Base-by-base conservation (phyloP, 768 basidiomycete genomes). In the Lyophyllum decastes region DNA sequence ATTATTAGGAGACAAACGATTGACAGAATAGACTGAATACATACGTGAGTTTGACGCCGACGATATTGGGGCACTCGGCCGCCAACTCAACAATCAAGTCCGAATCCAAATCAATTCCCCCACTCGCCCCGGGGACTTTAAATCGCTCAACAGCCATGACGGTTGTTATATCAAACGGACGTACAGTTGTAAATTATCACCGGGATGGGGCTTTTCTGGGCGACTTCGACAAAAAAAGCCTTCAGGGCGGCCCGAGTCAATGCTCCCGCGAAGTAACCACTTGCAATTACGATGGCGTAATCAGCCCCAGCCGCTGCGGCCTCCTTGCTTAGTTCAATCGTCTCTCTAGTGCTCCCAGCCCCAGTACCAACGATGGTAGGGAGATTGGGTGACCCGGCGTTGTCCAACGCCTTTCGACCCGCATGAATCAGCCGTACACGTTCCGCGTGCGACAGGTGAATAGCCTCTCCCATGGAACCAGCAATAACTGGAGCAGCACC, bases 31-130 rank as follows among this genome's bases (percentile, higher is more conserved):
- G 2, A 14, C 38, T 0, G n/a, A 24, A 24, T 16, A 81, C 89
- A 44, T 72, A 91, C 85, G 94, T 96, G 58, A 96, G 82, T 73
- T 98, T 98, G 61, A 95, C 87, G 21, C 94, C 95, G 62, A 79
- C 85, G 38, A 91, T 77, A 70, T 95, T 95, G 52, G 89, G 81
- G 63, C 85, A 89, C 61, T 87, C 85, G 26, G 69, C 70, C 14
- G 93, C 94, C 46, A 97, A 81, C 62, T 93, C 89, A 6, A 82
- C 81, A 67, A 98, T 90, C 34, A 93, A 71, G 70, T 95, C 92
- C 14, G 94, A 95, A 72, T 94, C 92, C 62, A 97, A 73, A 73
- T 98, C 93, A 63, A 98, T 90, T 11, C 95, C 94, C 3, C 90
- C 92, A 56, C 88, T 83, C 3, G 92, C 94, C 26, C 86, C 91